Base-by-base conservation (phyloP, 164 flowering plant species). In the Chimonanthus praecox region DNA sequence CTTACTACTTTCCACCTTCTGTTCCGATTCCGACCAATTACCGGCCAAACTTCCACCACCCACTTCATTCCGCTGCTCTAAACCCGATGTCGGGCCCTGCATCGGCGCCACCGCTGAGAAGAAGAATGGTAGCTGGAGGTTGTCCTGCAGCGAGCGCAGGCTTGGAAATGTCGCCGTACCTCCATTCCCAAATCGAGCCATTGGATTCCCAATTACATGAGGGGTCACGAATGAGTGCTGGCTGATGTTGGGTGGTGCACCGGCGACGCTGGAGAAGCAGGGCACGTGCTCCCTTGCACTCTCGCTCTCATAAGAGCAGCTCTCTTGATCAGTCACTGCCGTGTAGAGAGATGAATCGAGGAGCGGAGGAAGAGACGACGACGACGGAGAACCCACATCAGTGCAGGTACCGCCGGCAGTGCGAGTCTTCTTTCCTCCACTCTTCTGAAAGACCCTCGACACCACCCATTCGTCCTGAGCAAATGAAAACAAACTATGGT, bases 231-330 rank as follows among this genome's bases (percentile, higher is more conserved):
- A 61, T 10, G 69, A 11, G 21, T 50, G 75, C 47, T 74, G 80
- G 58, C 47, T 58, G 71, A 67, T 71, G 49, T 21, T 71, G 60
- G 85, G 79, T 3, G 48, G 48, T 8, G 47, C 47, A 18, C n/a
- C 48, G 3, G 68, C 68, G 33, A 78, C 15, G 62, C 84, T 92
- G 97, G 98, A 94, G 98, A 94, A 94, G 89, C 98, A 94, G 98
- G 97, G 84, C 92, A 90, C 97, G 97, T 90, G 98, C 90, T 90
- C 87, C 72, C 79, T 73, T 68, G 74, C 73, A 51, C 43, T 69
- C 63, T 76, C 80, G 45, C 78, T 72, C 72, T 87, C 89, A 68
- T 70, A 83, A 4, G 93, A 83, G 83, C 85, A 82, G 80, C 82
- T 80, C 62, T 83, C 77, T 9, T 72, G 72, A 68, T 71, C 75